Evolutionary conservation across 805 yeast species (phyloP).

Genomic region (Phaffomyces antillensis): DNA sequence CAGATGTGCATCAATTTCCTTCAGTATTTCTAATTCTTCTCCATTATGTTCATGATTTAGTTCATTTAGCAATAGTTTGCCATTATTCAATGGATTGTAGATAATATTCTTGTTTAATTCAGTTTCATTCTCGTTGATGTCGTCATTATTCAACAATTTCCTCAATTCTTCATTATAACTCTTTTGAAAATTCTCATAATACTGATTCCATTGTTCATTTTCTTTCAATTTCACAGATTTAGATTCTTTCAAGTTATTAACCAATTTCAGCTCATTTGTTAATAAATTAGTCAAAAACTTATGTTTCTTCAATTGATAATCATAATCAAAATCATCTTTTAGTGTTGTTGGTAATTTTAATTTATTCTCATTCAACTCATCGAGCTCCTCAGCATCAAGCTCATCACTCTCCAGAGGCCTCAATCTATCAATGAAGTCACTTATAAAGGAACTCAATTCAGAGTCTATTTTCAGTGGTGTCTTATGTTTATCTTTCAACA

Average conservation of each 20-base stretch:
- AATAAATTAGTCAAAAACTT: slow-evolving; percentile 11
- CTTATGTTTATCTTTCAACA: slow-evolving; percentile 3
- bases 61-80: too few relatives aligned
- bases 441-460: slow-evolving; percentile 8
- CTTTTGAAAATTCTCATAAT: slow-evolving; percentile 9
- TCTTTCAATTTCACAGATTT: slow-evolving; percentile 8
- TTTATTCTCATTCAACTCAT: neutral
- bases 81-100: too few relatives aligned
- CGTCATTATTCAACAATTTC: neutral
- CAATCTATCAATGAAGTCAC: slow-evolving; percentile 7
- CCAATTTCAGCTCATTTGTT: slow-evolving; percentile 15
- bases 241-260: slow-evolving; percentile 10
- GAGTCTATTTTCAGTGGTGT: slow-evolving; percentile 1
- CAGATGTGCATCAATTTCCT: slow-evolving; percentile 11
- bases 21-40: slow-evolving; percentile 7
- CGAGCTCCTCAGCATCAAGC: neutral
- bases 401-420: neutral
- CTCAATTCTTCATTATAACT: slow-evolving; percentile 2
- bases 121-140: slow-evolving; percentile 3
- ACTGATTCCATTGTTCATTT: slow-evolving; percentile 6
- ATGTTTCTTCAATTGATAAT: slow-evolving; percentile 15
- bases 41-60: neutral
- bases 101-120: too few relatives aligned
- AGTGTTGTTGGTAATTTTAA: slow-evolving; percentile 13
- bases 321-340: slow-evolving; percentile 14